These are phyloP conservation scores for Dipodascus geniculatus DNA, from an alignment of 805 yeast species.

Conservation along the genomic window DNA sequence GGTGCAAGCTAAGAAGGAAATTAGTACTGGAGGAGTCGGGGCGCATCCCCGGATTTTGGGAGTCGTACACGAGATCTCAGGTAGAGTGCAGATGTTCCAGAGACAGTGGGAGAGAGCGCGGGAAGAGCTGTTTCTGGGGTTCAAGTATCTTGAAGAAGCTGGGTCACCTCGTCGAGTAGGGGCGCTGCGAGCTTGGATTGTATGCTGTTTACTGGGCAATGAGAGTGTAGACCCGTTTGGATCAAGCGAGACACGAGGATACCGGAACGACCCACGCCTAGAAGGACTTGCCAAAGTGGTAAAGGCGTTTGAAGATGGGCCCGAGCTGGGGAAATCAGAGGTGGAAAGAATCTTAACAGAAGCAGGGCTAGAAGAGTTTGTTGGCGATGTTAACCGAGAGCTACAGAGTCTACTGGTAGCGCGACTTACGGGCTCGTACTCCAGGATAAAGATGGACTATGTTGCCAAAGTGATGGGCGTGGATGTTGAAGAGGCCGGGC, in stretches of 20 bases:
- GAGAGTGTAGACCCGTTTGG: conserved; percentile 64
- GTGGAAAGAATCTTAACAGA: not conserved
- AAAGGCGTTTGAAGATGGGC: conserved; percentile 22
- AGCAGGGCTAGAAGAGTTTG: not conserved
- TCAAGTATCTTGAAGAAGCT: conserved; percentile 50
- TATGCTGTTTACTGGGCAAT: conserved; percentile 43
- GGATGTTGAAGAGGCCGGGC: not conserved
- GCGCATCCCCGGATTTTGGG: conserved; percentile 71
- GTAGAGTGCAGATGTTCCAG: conserved; percentile 49
- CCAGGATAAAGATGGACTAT: not conserved
- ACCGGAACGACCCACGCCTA: conserved; percentile 25
- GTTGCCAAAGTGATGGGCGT: not conserved
- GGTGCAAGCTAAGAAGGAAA: not conserved
- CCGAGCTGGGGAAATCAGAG: not conserved
- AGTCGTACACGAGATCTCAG: conserved; percentile 67
- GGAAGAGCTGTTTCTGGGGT: conserved; percentile 41
- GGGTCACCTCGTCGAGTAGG: conserved; percentile 51
- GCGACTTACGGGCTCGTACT: not conserved
- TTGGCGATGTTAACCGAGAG: not conserved
- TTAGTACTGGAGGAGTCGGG: conserved; percentile 22
- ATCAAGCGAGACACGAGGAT: conserved; percentile 57
- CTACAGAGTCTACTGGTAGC: not conserved
- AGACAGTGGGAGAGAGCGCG: conserved; percentile 47
- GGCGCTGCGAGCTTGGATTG: conserved; percentile 47
- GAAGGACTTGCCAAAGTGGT: conserved; percentile 23